Base-by-base conservation (phyloP, 1,284 basidiomycete species). In the Ceratobasidium sp. region DNA sequence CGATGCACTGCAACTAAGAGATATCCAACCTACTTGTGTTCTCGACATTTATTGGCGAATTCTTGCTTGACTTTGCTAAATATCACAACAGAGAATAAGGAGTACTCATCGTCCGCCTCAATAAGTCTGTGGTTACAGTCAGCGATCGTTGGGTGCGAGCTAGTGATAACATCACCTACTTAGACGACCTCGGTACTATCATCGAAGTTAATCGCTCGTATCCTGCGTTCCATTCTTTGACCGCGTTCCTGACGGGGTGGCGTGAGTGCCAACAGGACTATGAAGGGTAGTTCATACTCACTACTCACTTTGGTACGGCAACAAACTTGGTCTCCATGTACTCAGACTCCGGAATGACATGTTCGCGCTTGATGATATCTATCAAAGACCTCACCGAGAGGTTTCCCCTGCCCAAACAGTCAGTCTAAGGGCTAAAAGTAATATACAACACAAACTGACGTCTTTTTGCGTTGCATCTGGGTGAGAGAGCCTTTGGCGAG, bases 151-250 rank as follows among this genome's bases (percentile, higher is more conserved):
- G 13, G 33, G 50, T 23, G 15, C 26, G 15, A 46, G 48, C 40
- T 38, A 59, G 23, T 62, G 52, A 67, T 59, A 86, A 80, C 71
- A 92, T 93, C 80, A 87, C 91, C 82, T 85, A 96, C 96, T 86
- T 89, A 65, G 96, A 93, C 57, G 96, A 97, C 78, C 98, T 90
- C n/a, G 98, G 98, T 0, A 99, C 98, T 1, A 99, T 93, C 94
- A 99, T 96, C 40, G 88, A 81, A 0, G 94, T 89, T 71, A 99
- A 85, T 64, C 94, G 90, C 87, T 99, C 98, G 84, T 99, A 99
- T 82, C 91, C 94, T 38, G 86, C 83, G 80, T 91, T 92, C 97
- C 97, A 99, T 28, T 96, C 94, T 84, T 97, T 98, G 61, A 91
- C 87, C 20, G 91, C 86, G 83, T 91, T 93, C 86, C 96, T 98